Percentiles rank a stretch among this genome's conserved stretches.
These are phyloP conservation scores for Kwoniella mangroviensis DNA, from an alignment of 768 basidiomycete genomes.

Conservation along the genomic window DNA sequence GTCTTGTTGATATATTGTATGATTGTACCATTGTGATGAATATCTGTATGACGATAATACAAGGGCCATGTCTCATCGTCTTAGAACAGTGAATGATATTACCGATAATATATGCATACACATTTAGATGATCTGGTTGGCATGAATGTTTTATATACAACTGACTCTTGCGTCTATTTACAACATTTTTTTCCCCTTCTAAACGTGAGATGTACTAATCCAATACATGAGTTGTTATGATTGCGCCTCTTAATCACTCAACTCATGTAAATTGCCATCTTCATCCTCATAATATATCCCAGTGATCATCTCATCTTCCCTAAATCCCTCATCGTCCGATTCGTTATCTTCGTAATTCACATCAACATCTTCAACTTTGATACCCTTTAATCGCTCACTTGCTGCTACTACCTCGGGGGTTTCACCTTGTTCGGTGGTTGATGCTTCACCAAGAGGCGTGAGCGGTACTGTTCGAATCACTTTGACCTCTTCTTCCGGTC, in stretches of 20 bases:
- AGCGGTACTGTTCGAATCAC: background rate
- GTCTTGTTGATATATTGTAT: background rate
- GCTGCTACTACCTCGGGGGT: too few species aligned
- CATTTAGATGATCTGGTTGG: too few species aligned
- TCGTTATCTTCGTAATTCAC: constrained; percentile 16
- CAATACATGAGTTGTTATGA: too few species aligned
- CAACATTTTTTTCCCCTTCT: too few species aligned
- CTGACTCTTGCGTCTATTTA: too few species aligned
- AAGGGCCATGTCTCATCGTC: too few species aligned
- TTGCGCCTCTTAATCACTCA: constrained; percentile 8
- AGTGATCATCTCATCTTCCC: constrained; percentile 38
- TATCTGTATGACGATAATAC: background rate
- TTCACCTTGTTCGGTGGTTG: too few species aligned
- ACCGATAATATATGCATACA: too few species aligned
- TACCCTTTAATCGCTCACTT: background rate
- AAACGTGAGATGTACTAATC: too few species aligned
- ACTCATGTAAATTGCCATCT: constrained; percentile 35
- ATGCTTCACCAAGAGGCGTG: background rate
- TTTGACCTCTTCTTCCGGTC: background rate
- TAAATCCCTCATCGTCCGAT: constrained; percentile 28
- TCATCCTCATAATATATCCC: constrained; percentile 41
- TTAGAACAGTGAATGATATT: too few species aligned
- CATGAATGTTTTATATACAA: too few species aligned
- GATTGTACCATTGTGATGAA: background rate
- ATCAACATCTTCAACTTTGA: background rate